Evolutionary conservation across 306 rosid genomes (phyloP), one percentile per base, ranked within the genome.

Genomic region (Comarum palustre): DNA sequence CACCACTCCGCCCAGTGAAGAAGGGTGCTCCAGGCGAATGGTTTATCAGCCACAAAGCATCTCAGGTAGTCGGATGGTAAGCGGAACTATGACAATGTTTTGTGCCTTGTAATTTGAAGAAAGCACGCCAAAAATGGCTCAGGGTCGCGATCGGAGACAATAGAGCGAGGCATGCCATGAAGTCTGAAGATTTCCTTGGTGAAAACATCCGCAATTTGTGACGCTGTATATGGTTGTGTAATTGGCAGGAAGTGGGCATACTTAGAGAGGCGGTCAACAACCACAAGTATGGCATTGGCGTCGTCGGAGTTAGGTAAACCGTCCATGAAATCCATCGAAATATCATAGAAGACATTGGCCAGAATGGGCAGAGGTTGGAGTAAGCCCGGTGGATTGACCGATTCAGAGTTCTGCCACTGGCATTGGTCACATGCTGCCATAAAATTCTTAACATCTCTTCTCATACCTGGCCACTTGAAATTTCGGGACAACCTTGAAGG

Each of bases 11-110:
- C 54, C 54, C 54, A 48, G 5, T 48, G 54, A 0, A 48, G 2
- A 0, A 48, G n/a, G 1, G 2, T 6, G 0, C 1, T 2, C 54
- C 54, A 48, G 0, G 54, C 3, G 0, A 6, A 1, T 0, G 54
- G 54, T 6, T 48, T 48, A 8, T 16, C 54, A 4, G 20, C 22
- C 5, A 17, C 54, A 5, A 48, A 48, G 2, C 54, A 48, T 0
- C 54, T 7, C 0, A 48, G 8, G 8, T 48, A 48, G 2, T 48
- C 0, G 25, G 58, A 0, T 51, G 58, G 25, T 51, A 51, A 8
- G 25, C 58, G 4, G 13, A 51, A 19, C 58, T 51, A 1, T 1
- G 3, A 0, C 25, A 51, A 0, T 19, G 4, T 1, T n/a, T 19
- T 0, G 25, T 51, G 2, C 58, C 58, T 8, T 51, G 4, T 0